Evolutionary conservation across 805 yeast genomes (phyloP), one percentile per base, ranked within the genome.

Genomic region (Metschnikowia cerradonensis): DNA sequence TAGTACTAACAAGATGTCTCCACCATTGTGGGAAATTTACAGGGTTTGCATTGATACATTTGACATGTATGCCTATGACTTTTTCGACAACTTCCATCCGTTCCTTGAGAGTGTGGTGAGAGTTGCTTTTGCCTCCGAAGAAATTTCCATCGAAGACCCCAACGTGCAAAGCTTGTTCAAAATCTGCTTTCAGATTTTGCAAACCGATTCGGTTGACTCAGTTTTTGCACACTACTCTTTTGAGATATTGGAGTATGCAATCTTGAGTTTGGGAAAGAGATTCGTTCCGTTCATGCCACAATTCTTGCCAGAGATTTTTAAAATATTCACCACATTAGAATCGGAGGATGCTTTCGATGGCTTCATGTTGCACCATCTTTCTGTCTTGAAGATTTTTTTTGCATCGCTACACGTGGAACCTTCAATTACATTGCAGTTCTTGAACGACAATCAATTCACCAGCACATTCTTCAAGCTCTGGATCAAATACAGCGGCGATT

Each of bases 11-110:
- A 67, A 64, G 30, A 77, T 81, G 51, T 69, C 81, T 1, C 80
- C 82, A 7, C 67, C 67, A 4, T 65, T 80, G 56, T 82, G 88
- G 88, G 74, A 69, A 31, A 61, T 81, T 47, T 79, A 70, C 56
- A 68, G 75, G 46, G 72, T 72, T 39, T 73, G 79, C 34, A 62
- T 81, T 38, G 79, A 76, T 33, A 72, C 83, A 0, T 82, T 81
- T 63, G 82, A 80, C 56, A 78, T 82, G 1, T 82, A 78, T 60
- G 86, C 85, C 0, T 67, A 69, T 56, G 86, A 82, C 57, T 82
- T 75, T 62, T 79, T 81, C 60, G 84, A 80, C 59, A 69, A 71
- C 17, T 82, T 78, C 62, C 71, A 73, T 44, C 77, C 82, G n/a
- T 80, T 79, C 61, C 79, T 81, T 55, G 84, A 82, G 61, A 73